Evolutionary conservation across 257 asterid genomes (phyloP).

Genomic region (Nyctanthes arbortristis): DNA sequence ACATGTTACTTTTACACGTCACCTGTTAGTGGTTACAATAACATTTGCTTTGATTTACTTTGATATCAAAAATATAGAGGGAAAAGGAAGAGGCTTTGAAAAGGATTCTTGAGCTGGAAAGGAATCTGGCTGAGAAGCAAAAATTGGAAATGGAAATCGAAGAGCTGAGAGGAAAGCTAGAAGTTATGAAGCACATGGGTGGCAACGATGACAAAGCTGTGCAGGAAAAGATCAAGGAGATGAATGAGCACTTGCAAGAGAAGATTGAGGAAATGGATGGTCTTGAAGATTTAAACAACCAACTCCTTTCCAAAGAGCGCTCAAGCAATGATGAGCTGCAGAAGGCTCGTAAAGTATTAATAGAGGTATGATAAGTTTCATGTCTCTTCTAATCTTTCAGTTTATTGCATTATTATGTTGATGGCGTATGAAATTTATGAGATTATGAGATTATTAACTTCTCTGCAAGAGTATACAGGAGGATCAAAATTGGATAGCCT

Average conservation of each 20-base stretch:
- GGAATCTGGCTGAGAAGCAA: constrained; percentile 54
- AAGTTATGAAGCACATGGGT: constrained; percentile 64
- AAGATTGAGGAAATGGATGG: no score
- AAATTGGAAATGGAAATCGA: constrained; percentile 60
- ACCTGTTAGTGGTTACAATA: constrained; percentile 11
- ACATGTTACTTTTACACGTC: background rate
- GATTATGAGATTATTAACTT: background rate
- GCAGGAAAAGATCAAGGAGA: background rate
- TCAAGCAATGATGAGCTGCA: constrained; percentile 44
- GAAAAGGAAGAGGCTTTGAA: constrained; percentile 65
- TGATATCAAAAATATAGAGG: constrained; percentile 46
- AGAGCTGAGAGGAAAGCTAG: constrained; percentile 54
- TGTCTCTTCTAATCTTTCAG: background rate
- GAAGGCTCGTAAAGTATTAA: constrained; percentile 39
- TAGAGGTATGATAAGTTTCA: constrained; percentile 22
- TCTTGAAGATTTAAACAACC: background rate
- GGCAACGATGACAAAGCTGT: constrained; percentile 48
- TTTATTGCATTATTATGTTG: background rate
- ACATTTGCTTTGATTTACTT: constrained; percentile 5
- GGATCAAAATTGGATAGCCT: background rate
- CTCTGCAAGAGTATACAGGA: background rate
- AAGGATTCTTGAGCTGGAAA: constrained; percentile 57
- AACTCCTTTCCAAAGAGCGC: constrained; percentile 31
- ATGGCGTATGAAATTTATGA: background rate
- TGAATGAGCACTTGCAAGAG: background rate